These are phyloP conservation scores for Penicillium frequentans DNA, from an alignment of 2,329 filamentous ascomycete species.

Conservation along the genomic window DNA sequence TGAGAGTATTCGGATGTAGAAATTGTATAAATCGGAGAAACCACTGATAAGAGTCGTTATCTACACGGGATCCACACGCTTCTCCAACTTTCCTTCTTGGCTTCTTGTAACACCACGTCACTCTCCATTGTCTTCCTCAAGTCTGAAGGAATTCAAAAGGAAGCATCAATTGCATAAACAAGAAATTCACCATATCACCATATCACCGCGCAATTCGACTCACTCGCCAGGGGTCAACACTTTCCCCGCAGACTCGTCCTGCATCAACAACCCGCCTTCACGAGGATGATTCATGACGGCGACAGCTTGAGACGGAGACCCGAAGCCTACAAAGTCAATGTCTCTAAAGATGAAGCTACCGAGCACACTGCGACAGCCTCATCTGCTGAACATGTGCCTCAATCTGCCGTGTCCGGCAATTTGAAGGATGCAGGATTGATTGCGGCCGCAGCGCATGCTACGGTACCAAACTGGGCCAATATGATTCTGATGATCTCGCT, in stretches of 20 bases:
- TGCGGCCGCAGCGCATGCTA: conserved; percentile 31
- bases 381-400: background rate
- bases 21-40: background rate
- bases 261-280: background rate
- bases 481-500: conserved; percentile 71
- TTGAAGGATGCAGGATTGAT: conserved; percentile 20
- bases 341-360: background rate
- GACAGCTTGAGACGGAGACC: background rate
- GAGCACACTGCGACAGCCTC: background rate
- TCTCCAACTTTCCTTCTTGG: background rate
- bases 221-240: background rate
- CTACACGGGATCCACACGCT: background rate
- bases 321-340: background rate
- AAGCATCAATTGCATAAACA: background rate
- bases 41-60: background rate
- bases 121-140: background rate
- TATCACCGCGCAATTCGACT: background rate
- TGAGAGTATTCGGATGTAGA: conserved; percentile 18
- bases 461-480: conserved; percentile 61
- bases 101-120: background rate
- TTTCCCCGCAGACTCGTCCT: background rate
- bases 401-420: background rate
- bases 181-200: background rate
- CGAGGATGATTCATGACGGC: background rate
- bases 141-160: background rate